A percentile compares a stretch with the other conserved stretches of the same genome.
Evolutionary conservation across 202 grass and related monocot genomes (phyloP).

Genomic region (Digitaria exilis): DNA sequence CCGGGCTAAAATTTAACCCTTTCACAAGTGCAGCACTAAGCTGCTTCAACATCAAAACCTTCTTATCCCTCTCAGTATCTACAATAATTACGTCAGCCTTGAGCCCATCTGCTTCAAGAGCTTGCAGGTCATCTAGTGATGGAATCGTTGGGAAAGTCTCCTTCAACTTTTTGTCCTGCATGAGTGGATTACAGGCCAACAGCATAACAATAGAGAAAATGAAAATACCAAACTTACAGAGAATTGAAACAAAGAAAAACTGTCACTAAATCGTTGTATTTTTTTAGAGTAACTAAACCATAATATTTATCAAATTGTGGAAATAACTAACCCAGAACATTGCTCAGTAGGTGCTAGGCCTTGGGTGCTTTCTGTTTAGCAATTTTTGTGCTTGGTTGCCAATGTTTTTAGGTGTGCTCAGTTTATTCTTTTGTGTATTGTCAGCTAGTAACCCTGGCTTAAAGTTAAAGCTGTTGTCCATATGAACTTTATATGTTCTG

Average conservation of each 20-base stretch:
- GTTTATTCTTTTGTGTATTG: background rate
- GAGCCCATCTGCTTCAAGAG: conserved; percentile 68
- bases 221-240: background rate
- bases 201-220: conserved; percentile 23
- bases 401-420: background rate
- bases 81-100: conserved; percentile 94
- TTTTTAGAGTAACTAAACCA: conserved; percentile 1
- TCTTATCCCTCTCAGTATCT: conserved; percentile 91
- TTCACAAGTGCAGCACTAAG: conserved; percentile 86
- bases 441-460: background rate
- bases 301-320: conserved; percentile 23
- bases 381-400: background rate
- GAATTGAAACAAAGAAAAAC: conserved; percentile 33
- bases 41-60: conserved; percentile 95
- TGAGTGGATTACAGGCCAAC: conserved; percentile 34
- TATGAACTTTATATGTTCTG: background rate
- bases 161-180: conserved; percentile 98
- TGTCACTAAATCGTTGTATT: background rate
- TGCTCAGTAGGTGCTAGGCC: background rate
- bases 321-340: conserved; percentile 6
- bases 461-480: background rate
- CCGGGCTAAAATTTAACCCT: conserved; percentile 83
- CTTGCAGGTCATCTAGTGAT: conserved; percentile 71
- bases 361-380: background rate
- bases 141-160: conserved; percentile 80